Percentiles rank a stretch among this genome's conserved stretches.
Conservation (phyloP, 2,329 filamentous ascomycete genomes). For the Curvularia spicifera region DNA sequence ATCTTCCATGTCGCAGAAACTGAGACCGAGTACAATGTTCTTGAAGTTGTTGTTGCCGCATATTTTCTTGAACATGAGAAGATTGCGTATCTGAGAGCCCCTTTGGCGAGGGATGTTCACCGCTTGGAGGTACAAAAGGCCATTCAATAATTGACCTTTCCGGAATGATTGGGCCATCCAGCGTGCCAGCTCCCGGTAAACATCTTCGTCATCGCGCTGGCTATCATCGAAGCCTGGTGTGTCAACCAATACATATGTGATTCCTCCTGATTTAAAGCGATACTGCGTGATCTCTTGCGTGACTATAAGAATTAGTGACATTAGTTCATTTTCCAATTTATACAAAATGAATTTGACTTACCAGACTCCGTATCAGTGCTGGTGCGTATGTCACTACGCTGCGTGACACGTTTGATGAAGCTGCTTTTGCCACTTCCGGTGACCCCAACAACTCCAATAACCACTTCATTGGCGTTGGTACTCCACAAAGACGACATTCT, state of each 20-base stretch:
- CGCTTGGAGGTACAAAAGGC: background rate
- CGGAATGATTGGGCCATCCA: background rate
- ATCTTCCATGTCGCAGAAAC: background rate
- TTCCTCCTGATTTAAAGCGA: background rate
- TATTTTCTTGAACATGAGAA: background rate
- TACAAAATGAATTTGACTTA: background rate
- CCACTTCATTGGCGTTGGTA: background rate
- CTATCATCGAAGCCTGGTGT: background rate
- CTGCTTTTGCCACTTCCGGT: background rate
- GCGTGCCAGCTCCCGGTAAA: background rate
- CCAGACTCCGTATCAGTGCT: background rate
- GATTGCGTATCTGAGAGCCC: background rate
- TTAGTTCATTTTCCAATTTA: background rate
- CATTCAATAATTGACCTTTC: background rate
- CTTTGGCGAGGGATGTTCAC: background rate
- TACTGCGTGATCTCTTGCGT: background rate
- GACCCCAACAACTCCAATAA: background rate
- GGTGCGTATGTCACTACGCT: background rate
- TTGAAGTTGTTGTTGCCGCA: background rate
- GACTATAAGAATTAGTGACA: background rate
- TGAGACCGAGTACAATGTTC: background rate
- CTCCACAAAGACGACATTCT: background rate
- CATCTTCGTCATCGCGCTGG: background rate
- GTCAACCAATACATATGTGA: background rate
- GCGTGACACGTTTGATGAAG: background rate